Conservation (phyloP, 495 filamentous ascomycete species). For the Jackrogersella multiformis region DNA sequence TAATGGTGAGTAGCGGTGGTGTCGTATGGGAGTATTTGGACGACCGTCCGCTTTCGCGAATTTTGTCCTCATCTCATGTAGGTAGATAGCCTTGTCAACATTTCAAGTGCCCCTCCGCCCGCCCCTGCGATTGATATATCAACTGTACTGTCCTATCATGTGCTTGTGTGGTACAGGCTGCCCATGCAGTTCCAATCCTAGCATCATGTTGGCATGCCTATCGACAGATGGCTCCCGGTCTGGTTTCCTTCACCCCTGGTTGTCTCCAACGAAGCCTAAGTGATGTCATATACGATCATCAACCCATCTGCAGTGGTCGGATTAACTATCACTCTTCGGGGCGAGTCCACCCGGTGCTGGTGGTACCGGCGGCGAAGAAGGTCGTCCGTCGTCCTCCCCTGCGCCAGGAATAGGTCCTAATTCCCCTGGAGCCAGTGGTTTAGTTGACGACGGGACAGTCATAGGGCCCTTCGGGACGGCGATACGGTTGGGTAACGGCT, state of each 20-base stretch:
- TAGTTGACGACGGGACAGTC: slow-evolving; percentile 53
- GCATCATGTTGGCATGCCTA: background rate
- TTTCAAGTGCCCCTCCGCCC: background rate
- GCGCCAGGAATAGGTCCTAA: slow-evolving; percentile 35
- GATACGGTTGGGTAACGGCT: slow-evolving; percentile 71
- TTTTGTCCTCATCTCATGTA: background rate
- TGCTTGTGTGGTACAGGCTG: background rate
- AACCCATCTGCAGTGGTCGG: background rate
- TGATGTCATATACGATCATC: background rate
- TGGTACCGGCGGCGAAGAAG: slow-evolving; percentile 36
- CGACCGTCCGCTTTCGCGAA: background rate
- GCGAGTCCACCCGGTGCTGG: slow-evolving; percentile 34
- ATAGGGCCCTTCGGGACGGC: slow-evolving; percentile 59
- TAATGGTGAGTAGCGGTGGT: background rate
- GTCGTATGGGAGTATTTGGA: background rate
- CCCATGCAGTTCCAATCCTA: background rate
- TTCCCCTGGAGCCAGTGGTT: slow-evolving; percentile 39
- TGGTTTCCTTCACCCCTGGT: background rate
- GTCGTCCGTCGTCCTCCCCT: slow-evolving; percentile 21
- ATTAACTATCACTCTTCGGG: slow-evolving; percentile 16
- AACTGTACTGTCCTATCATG: background rate
- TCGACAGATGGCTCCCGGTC: background rate
- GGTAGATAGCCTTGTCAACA: background rate
- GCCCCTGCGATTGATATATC: background rate
- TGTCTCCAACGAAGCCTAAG: background rate